Evolutionary conservation across 1,139 yeast genomes (phyloP).

Genomic region (Hemisphaericaspora xylanilytica): DNA sequence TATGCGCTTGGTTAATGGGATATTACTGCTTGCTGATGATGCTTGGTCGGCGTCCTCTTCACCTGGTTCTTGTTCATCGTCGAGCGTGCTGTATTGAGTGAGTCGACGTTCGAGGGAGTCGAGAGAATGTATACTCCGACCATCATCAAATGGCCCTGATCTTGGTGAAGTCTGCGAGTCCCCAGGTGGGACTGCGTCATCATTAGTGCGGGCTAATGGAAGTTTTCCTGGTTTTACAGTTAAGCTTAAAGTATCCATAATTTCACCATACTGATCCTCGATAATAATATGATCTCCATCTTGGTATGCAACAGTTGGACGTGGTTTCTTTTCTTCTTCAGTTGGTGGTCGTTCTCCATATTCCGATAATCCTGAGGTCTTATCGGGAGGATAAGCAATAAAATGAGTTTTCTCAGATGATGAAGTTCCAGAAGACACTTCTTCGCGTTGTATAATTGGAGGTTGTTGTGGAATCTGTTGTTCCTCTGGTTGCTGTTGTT

Average conservation of each 20-base stretch:
- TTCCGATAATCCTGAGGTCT: conserved; percentile 13
- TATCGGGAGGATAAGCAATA: conserved; percentile 4
- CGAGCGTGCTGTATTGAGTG: conserved; percentile 28
- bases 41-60: not conserved
- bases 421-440: conserved; percentile 4
- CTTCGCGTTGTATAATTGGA: conserved; percentile 5
- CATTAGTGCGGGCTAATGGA: not conserved
- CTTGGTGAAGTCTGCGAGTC: not conserved
- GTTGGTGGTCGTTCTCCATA: conserved; percentile 13
- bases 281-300: conserved; percentile 71
- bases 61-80: not conserved
- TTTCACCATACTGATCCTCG: conserved; percentile 83
- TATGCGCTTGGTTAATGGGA: conserved; percentile 7
- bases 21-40: not conserved
- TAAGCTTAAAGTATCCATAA: conserved; percentile 44
- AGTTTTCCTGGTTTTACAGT: not conserved
- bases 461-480: too few species aligned
- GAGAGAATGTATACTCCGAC: conserved; percentile 41
- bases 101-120: conserved; percentile 38
- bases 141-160: conserved; percentile 13
- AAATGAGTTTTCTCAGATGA: conserved; percentile 8
- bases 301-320: conserved; percentile 56
- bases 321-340: conserved; percentile 10
- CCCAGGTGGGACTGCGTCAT: conserved; percentile 1
- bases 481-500: too few species aligned